Percentiles rank a stretch among this genome's conserved stretches.
phyloP scores from a whole-genome alignment of 345 rosid species.

The Salix brachista region DNA sequence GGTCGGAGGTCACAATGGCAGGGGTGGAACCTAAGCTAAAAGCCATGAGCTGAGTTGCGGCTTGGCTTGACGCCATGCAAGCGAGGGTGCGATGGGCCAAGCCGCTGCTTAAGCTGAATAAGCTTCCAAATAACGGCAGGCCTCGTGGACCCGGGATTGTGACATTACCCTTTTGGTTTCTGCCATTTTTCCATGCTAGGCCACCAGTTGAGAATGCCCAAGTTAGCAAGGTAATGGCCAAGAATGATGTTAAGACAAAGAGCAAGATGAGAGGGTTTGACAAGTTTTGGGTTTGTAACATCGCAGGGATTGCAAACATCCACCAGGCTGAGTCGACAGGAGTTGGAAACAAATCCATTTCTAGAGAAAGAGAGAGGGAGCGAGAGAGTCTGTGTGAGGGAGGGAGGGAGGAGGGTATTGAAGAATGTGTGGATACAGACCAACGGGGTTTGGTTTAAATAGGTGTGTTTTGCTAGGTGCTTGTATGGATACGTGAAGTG shows the following conservation, averaged over 20 bases:
- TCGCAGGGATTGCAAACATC: constrained; percentile 29
- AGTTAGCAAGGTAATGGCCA: constrained; percentile 10
- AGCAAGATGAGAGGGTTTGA: constrained; percentile 6
- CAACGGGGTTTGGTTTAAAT: background rate
- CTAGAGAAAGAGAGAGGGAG: background rate
- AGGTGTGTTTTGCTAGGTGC: background rate
- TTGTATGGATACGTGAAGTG: background rate
- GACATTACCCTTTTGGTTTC: constrained; percentile 31
- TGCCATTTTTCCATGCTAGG: constrained; percentile 42
- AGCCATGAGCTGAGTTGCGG: constrained; percentile 45
- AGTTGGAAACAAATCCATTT: background rate
- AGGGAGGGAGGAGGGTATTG: background rate
- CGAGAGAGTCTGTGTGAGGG: background rate
- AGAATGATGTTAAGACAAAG: constrained; percentile 15
- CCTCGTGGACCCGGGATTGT: constrained; percentile 44
- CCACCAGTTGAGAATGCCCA: constrained; percentile 43
- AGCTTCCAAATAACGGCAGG: constrained; percentile 42
- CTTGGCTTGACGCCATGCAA: constrained; percentile 28
- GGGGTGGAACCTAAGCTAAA: constrained; percentile 49
- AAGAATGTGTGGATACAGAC: background rate
- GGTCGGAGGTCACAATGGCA: constrained; percentile 40
- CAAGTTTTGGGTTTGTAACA: constrained; percentile 14
- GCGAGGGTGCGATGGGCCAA: constrained; percentile 46
- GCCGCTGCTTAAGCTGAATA: constrained; percentile 33
- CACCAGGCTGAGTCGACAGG: constrained; percentile 27